These are phyloP conservation scores for Begonia loranthoides DNA, from an alignment of 306 rosid genomes.

Conservation along the genomic window DNA sequence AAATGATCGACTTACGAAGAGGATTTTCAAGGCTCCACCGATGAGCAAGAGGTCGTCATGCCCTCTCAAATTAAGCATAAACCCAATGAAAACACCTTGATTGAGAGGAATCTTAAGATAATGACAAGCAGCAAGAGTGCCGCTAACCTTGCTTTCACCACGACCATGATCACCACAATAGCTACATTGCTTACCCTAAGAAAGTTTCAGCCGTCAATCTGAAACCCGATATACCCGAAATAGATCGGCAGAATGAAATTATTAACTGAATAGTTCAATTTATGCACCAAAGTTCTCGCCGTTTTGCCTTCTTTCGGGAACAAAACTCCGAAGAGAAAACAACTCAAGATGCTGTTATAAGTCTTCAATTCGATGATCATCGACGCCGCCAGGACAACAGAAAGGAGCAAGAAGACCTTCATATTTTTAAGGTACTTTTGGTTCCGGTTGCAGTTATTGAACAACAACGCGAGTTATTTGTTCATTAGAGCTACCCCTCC, in stretches of 20 bases:
- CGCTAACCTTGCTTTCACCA: slow-evolving; percentile 61
- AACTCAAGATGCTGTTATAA: slow-evolving; percentile 46
- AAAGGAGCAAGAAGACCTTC: slow-evolving; percentile 40
- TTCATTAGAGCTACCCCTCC: slow-evolving; percentile 10
- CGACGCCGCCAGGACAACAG: slow-evolving; percentile 36
- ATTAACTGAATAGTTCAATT: slow-evolving; percentile 64
- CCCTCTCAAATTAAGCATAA: slow-evolving; percentile 67
- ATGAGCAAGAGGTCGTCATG: slow-evolving; percentile 81
- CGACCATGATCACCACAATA: slow-evolving; percentile 26
- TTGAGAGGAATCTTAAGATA: slow-evolving; percentile 51
- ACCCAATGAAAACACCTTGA: slow-evolving; percentile 67
- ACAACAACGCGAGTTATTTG: slow-evolving; percentile 45
- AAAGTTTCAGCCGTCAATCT: slow-evolving; percentile 36
- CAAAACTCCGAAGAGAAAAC: slow-evolving; percentile 42
- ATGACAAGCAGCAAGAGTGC: slow-evolving; percentile 49
- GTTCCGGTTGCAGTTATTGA: slow-evolving; percentile 37
- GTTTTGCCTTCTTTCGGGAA: slow-evolving; percentile 84
- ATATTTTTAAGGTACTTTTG: slow-evolving; percentile 63
- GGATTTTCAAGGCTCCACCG: slow-evolving; percentile 40
- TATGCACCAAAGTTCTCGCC: slow-evolving; percentile 62
- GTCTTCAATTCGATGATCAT: slow-evolving; percentile 47
- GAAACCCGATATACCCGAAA: slow-evolving; percentile 79
- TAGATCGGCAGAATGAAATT: slow-evolving; percentile 75
- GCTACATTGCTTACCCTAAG: slow-evolving; percentile 2
- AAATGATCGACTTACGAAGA: slow-evolving; percentile 31